Evolutionary conservation across 108 stramenopile genomes (phyloP).

Genomic region (Pelagomonas calceolata): DNA sequence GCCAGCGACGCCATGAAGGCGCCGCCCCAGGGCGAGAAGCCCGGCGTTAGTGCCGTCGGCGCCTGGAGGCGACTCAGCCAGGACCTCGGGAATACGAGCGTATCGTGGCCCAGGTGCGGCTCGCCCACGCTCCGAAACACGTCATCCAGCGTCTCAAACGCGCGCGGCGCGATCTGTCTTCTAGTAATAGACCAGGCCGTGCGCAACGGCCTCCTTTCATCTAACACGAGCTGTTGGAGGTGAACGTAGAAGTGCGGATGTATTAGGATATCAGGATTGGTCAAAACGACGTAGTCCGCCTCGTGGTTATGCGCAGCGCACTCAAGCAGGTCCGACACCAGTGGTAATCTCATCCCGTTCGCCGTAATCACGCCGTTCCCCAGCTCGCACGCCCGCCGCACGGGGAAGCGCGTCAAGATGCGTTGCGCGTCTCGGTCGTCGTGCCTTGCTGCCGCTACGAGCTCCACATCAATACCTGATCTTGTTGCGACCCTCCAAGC

Average conservation of each 20-base stretch:
- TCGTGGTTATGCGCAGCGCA: not conserved
- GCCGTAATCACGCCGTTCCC: not conserved
- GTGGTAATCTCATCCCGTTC: not conserved
- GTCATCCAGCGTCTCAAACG: not conserved
- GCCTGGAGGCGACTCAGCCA: not conserved
- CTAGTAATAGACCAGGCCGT: not conserved
- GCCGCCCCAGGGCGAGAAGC: slow-evolving; percentile 1
- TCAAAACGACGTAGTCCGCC: not conserved
- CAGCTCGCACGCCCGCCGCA: not conserved
- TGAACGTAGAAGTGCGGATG: not conserved
- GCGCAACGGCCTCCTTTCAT: not conserved
- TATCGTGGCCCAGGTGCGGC: not conserved
- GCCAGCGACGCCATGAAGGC: not conserved
- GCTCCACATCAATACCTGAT: not conserved
- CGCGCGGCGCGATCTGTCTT: not conserved
- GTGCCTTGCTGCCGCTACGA: not conserved
- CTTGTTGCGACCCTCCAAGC: not conserved
- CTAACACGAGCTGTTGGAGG: not conserved
- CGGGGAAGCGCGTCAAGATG: not conserved
- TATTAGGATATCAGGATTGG: not conserved
- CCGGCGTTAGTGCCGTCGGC: not conserved
- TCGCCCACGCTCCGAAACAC: not conserved
- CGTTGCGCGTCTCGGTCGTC: not conserved
- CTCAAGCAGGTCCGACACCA: not conserved
- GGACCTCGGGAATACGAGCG: not conserved